Evolutionary conservation across 495 filamentous ascomycete species (phyloP), one percentile per base, ranked within the genome.

Genomic region (Recurvomyces mirabilis): DNA sequence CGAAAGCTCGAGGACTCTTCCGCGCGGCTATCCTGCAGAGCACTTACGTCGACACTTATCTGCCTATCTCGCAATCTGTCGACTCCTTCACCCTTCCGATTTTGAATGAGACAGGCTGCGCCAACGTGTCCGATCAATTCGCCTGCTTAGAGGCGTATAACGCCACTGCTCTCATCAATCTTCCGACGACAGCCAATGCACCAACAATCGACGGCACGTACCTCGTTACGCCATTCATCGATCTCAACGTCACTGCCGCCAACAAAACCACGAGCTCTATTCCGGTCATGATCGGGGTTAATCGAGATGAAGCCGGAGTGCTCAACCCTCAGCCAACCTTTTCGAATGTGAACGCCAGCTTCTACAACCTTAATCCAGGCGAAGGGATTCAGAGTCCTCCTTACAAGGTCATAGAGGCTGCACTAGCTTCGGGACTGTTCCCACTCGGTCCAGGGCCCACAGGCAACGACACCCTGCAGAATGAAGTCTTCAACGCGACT

Each of bases 271-370:
- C 42, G 23, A 38, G 25, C 23, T 37, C 43, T 20, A 42, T 57
- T 33, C 52, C 51, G 13, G 35, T 57, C 42, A 38, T 57, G 31
- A 23, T 34, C n/a, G 46, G 51, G 23, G 30, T 34, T 23, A 50
- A 42, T 32, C 50, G 54, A 9, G 54, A 57, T 43, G 53, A 59
- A 36, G 44, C 17, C 3, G 36, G 42, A 12, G 47, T 50, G 21
- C 38, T 47, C 4, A 30, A 32, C 30, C 43, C 47, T 24, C 49
- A 35, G 22, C 43, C 48, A 35, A 22, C 23, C 13, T 49, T 25
- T 35, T 38, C 54, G 28, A 25, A 52, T 44, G 40, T 53, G 17
- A 46, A 41, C 32, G 54, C 54, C 10, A 69, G 69, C 35, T 40
- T 53, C 23, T 38, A 19, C 19, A 36, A 51, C 17, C 34, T 37